Conservation (phyloP, 768 basidiomycete species). For the Suillus occidentalis region DNA sequence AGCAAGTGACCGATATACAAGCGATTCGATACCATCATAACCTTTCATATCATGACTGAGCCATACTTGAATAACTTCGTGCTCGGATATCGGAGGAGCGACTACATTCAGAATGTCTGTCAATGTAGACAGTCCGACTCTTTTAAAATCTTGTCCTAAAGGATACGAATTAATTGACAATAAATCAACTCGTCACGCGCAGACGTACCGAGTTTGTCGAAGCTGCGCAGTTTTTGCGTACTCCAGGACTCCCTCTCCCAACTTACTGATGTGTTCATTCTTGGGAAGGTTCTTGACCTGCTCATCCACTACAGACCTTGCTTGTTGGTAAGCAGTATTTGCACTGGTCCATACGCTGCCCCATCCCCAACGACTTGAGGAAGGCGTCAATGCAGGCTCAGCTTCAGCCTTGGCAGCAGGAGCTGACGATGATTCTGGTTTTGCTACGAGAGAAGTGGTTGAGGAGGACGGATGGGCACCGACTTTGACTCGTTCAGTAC, state of each 20-base stretch:
- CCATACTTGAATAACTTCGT: conserved; percentile 97
- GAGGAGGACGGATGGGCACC: conserved; percentile 47
- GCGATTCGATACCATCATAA: conserved; percentile 90
- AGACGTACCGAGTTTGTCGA: conserved; percentile 82
- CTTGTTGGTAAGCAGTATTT: conserved; percentile 83
- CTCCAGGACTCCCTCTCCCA: conserved; percentile 81
- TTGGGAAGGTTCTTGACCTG: conserved; percentile 86
- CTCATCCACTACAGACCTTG: conserved; percentile 86
- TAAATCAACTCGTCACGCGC: neutral
- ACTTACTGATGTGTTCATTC: conserved; percentile 86
- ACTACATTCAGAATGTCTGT: conserved; percentile 94
- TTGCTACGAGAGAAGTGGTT: conserved; percentile 41
- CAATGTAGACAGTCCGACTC: conserved; percentile 84
- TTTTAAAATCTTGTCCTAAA: conserved; percentile 85
- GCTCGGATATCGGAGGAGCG: conserved; percentile 96
- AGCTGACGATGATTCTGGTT: conserved; percentile 25
- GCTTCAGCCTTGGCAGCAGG: conserved; percentile 22
- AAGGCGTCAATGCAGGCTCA: conserved; percentile 14
- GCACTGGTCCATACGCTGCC: conserved; percentile 88
- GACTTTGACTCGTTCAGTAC: conserved; percentile 72
- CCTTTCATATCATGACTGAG: conserved; percentile 96
- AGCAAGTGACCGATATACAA: conserved; percentile 87
- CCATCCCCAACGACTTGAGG: conserved; percentile 69
- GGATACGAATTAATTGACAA: conserved; percentile 12
- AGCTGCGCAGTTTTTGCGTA: conserved; percentile 89